These are phyloP conservation scores for Talaromyces wortmannii DNA, from an alignment of 495 filamentous ascomycete species.

Conservation along the genomic window DNA sequence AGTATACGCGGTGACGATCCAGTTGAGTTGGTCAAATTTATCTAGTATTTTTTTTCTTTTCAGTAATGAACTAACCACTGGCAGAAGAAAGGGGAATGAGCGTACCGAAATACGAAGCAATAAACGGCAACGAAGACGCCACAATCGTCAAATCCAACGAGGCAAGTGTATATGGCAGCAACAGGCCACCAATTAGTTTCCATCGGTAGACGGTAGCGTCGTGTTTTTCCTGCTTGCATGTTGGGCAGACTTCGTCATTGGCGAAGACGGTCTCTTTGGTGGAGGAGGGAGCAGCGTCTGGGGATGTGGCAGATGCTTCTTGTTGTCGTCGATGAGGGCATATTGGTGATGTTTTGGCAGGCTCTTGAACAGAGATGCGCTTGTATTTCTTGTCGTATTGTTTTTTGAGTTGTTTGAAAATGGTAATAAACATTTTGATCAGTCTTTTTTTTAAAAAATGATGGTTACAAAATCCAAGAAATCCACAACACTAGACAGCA, in stretches of 20 bases:
- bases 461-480: too few relatives aligned
- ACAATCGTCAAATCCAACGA: conserved; percentile 54
- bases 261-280: not conserved
- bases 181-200: conserved; percentile 46
- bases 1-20: conserved; percentile 57
- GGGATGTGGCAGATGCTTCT: not conserved
- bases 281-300: not conserved
- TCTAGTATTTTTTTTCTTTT: conserved; percentile 16
- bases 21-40: conserved; percentile 49
- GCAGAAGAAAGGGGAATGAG: not conserved
- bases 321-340: not conserved
- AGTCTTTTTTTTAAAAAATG: too few relatives aligned
- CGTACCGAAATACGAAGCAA: conserved; percentile 53
- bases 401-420: not conserved
- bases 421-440: not conserved
- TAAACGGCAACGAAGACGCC: conserved; percentile 50
- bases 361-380: not conserved
- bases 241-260: not conserved
- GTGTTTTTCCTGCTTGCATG: conserved; percentile 8
- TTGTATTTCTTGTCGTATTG: not conserved
- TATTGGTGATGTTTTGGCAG: not conserved
- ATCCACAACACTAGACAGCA: not conserved
- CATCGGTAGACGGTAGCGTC: conserved; percentile 32
- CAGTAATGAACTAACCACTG: not conserved
- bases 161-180: conserved; percentile 43